Evolutionary conservation across 208 protist genomes (phyloP), one percentile per base, ranked within the genome.

Genomic region (Crithidia fasciculata): DNA sequence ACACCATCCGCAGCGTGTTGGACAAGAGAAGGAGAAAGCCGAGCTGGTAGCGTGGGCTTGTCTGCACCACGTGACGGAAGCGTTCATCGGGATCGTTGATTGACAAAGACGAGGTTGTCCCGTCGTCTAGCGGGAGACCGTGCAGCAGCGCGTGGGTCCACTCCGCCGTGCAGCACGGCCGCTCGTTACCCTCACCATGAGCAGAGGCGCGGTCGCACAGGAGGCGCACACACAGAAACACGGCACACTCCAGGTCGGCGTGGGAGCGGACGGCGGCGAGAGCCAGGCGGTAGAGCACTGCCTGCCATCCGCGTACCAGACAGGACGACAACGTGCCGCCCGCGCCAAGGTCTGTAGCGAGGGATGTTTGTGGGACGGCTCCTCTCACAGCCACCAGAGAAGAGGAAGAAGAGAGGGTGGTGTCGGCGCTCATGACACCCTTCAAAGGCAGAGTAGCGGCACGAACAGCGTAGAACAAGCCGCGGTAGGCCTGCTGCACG

Each of bases 181-280:
- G 80, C 37, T 93, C 92, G 61, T 96, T 96, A n/a, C 92, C 92
- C 63, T 93, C 83, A 39, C 92, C 92, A 59, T 87, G 84, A 0
- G 64, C 68, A 5, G 89, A 78, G 2, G 84, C 84, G 10, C 74
- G 78, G 66, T 93, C 89, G 60, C 80, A 89, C 37, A 96, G 62
- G 3, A 94, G 64, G 4, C 83, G 85, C 6, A 64, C 80, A 5
- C 89, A 90, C 12, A 94, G 47, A 63, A 88, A 96, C 10, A 88
- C 65, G 13, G 74, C 55, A 56, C 80, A 82, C 40, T 68, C 66
- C 39, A 88, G 40, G 41, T 60, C 71, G 5, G 39, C 8, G 12
- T 66, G 63, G 4, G 75, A 84, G 3, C 61, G 55, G 8, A 83
- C 60, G 2, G 80, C 73, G 12, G 47, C 72, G 5, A 70, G 49